Evolutionary conservation across 2,329 filamentous ascomycete genomes (phyloP).

Genomic region (Aspergillus alliaceus): DNA sequence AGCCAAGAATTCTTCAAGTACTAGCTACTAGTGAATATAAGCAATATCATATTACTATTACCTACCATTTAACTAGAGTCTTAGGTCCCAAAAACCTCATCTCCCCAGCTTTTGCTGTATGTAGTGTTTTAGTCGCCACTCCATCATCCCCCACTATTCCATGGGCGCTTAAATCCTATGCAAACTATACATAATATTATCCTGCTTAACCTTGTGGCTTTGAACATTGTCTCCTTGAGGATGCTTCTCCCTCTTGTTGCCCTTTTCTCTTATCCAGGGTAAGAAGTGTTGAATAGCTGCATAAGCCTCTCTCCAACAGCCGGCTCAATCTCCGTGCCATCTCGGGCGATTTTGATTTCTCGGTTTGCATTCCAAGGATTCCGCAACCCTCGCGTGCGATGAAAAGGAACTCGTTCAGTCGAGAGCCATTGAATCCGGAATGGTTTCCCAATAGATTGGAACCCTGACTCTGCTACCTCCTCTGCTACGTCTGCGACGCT

Average conservation of each 20-base stretch:
- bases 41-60: too few relatives aligned
- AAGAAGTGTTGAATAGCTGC: constrained; percentile 68
- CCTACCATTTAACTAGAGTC: too few relatives aligned
- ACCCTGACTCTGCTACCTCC: constrained; percentile 42
- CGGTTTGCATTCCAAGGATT: constrained; percentile 96
- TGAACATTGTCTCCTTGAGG: background rate
- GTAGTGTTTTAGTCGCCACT: too few relatives aligned
- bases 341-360: constrained; percentile 92
- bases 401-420: constrained; percentile 80
- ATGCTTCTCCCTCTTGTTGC: background rate
- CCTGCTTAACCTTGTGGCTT: background rate
- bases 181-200: too few relatives aligned
- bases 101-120: too few relatives aligned
- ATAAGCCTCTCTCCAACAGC: constrained; percentile 73
- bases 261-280: background rate
- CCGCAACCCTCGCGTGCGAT: constrained; percentile 78
- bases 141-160: too few relatives aligned
- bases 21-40: too few relatives aligned
- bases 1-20: too few relatives aligned
- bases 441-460: constrained; percentile 82
- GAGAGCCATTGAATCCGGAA: constrained; percentile 91
- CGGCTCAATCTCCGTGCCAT: constrained; percentile 90
- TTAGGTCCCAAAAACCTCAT: too few relatives aligned
- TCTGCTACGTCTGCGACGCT: constrained; percentile 50
- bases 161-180: too few relatives aligned